Conservation (phyloP, 352 stramenopile species). For the Phytophthora idaei region DNA sequence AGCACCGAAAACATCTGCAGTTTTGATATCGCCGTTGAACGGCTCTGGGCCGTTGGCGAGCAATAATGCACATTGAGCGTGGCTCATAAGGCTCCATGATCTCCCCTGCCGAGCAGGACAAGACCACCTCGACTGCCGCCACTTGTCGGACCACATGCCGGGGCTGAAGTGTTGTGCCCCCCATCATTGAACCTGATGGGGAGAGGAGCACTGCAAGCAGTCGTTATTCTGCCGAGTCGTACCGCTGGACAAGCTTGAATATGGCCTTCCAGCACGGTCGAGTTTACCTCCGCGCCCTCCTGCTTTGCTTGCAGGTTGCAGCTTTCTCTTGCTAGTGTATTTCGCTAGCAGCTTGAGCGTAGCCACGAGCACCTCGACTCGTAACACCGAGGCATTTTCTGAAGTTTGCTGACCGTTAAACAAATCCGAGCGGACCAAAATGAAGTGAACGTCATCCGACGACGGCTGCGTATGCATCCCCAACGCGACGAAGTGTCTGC, state of each 20-base stretch:
- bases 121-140: background rate
- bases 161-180: slow-evolving; percentile 22
- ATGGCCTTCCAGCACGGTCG: background rate
- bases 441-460: background rate
- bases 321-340: background rate
- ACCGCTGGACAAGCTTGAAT: background rate
- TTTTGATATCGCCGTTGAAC: slow-evolving; percentile 7
- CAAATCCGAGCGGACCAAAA: slow-evolving; percentile 23
- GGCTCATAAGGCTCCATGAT: too few species aligned
- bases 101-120: background rate
- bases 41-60: background rate
- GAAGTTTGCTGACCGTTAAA: slow-evolving; percentile 36
- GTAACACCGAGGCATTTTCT: slow-evolving; percentile 13
- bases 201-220: slow-evolving; percentile 28
- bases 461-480: background rate
- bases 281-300: too few species aligned
- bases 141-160: slow-evolving; percentile 5
- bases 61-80: background rate
- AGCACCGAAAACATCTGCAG: slow-evolving; percentile 25
- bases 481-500: too few species aligned
- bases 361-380: background rate
- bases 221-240: slow-evolving; percentile 12
- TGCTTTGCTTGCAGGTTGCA: background rate
- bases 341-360: background rate
- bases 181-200: slow-evolving; percentile 36